phyloP scores from a whole-genome alignment of 768 basidiomycete genomes.

The Dacryopinax spathularia region DNA sequence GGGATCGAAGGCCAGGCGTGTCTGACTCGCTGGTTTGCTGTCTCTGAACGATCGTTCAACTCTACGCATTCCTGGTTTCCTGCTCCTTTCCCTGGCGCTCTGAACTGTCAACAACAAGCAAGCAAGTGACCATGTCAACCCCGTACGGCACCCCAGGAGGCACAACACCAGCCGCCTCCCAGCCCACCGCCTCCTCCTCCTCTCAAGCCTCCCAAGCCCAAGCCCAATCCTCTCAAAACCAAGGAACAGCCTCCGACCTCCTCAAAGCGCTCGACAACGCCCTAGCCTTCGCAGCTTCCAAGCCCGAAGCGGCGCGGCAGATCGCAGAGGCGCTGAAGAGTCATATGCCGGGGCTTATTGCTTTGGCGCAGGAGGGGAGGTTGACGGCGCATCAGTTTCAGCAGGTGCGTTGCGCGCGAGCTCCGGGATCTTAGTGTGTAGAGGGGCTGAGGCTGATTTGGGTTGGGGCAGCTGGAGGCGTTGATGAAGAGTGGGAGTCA shows the following conservation, averaged over 20 bases:
- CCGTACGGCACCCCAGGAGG: too few relatives aligned
- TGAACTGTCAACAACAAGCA: too few relatives aligned
- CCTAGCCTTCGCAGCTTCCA: not conserved
- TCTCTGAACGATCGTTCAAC: too few relatives aligned
- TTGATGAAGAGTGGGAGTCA: not conserved
- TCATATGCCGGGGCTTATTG: not conserved
- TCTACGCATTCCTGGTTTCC: too few relatives aligned
- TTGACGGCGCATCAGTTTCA: not conserved
- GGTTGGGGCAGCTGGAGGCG: not conserved
- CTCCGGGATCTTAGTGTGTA: not conserved
- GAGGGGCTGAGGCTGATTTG: not conserved
- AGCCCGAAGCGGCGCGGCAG: not conserved
- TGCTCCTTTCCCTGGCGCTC: too few relatives aligned
- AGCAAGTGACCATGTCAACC: too few relatives aligned
- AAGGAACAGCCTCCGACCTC: not conserved
- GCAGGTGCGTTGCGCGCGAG: not conserved
- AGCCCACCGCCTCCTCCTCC: not conserved
- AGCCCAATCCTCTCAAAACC: too few relatives aligned
- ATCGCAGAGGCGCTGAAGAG: not conserved
- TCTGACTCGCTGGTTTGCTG: too few relatives aligned
- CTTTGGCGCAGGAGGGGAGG: not conserved
- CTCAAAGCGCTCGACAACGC: slow-evolving; percentile 3
- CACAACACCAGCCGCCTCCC: too few relatives aligned
- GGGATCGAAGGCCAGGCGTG: too few relatives aligned
- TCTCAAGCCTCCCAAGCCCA: not conserved